Evolutionary conservation across 352 stramenopile species (phyloP), one percentile per base, ranked within the genome.

Genomic region (Elongisporangium senticosum): DNA sequence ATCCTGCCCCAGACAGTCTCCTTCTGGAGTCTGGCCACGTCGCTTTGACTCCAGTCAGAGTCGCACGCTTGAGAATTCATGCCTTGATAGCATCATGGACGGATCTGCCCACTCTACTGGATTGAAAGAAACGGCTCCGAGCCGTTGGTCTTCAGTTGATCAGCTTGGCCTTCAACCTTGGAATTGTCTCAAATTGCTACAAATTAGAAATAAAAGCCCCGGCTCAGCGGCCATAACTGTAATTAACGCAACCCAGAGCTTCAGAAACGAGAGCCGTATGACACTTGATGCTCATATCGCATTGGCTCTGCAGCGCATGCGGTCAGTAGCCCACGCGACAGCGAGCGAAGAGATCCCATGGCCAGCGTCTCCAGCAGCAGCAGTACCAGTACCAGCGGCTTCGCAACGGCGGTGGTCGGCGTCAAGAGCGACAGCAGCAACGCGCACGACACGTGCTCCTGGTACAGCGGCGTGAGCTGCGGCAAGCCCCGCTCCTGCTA

Each of bases 401-500:
- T 14, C 19, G 19, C 13, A 1, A 17, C 15, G 17, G 10, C 49
- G 22, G 57, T 48, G 28, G 57, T 58, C 21, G 33, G 33, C 33
- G 55, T 19, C 5, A 73, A 65, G 53, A 55, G 58, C 5, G 55
- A 49, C 15, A 73, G 51, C 55, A 67, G 62, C 58, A 68, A 64
- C 54, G 23, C 33, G 10, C 56, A 59, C 51, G 68, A 76, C 56
- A 73, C 65, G 14, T 76, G 68, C 62, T 71, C 59, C 1, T 76
- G 68, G 68, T 73, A 76, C 56, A 62, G 58, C 2, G 62, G 55
- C 22, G 28, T 53, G 11, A 56, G 15, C 24, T 75, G 65, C 51
- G 56, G 65, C 56, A 63, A 55, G 50, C 68, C 68, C 14, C 68
- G 65, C 11, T 71, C 65, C 47, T 75, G 68, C 33, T 72, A 75